A percentile compares a stretch with the other conserved stretches of the same genome.
These are phyloP conservation scores for Fagopyrum homotropicum DNA, from an alignment of 148 eudicot genomes.

Conservation along the genomic window DNA sequence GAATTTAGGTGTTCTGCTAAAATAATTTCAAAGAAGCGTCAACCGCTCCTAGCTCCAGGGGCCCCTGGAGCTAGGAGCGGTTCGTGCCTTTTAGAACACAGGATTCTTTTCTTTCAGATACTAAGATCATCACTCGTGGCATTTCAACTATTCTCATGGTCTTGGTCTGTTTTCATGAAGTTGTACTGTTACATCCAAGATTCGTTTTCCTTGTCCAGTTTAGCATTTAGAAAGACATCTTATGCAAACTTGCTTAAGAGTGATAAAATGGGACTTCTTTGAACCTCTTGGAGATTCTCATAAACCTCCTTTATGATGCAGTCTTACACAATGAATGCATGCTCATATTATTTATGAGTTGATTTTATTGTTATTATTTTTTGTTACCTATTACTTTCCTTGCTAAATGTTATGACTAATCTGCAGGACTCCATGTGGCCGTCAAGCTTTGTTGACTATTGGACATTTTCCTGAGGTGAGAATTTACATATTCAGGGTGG, in stretches of 20 bases:
- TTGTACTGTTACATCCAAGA: not conserved
- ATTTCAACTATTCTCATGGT: not conserved
- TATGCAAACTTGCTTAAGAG: not conserved
- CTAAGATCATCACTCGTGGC: not conserved
- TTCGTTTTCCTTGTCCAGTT: not conserved
- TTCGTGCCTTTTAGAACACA: too few species aligned
- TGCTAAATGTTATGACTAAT: conserved; percentile 7
- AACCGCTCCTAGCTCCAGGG: too few species aligned
- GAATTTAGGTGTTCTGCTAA: too few species aligned
- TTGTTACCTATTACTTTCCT: not conserved
- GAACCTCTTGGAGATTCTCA: not conserved
- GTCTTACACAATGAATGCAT: not conserved
- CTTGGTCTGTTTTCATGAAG: not conserved
- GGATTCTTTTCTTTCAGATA: not conserved
- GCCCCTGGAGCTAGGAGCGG: too few species aligned
- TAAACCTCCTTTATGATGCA: not conserved
- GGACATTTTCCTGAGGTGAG: conserved; percentile 90
- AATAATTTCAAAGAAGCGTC: too few species aligned
- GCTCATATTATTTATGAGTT: not conserved
- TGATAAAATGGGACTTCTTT: not conserved
- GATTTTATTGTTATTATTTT: not conserved
- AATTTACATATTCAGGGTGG: not conserved
- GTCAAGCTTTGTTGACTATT: conserved; percentile 83
- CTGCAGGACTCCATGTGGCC: conserved; percentile 87
- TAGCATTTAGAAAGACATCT: not conserved